These are phyloP conservation scores for Tripterygium wilfordii DNA, from an alignment of 177 flowering plant genomes.

Conservation along the genomic window DNA sequence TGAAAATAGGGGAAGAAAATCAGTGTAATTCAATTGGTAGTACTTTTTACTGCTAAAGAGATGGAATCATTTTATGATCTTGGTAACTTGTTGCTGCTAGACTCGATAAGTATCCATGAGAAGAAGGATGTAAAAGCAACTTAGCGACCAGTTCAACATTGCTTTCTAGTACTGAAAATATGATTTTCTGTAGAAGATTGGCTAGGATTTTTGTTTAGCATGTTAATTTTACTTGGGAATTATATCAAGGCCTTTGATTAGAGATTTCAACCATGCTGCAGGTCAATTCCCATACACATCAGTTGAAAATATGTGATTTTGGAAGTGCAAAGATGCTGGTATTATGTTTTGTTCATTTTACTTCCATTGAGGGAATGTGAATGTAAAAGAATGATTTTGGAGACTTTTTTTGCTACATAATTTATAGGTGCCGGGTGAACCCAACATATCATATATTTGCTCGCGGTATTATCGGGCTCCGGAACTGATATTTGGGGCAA, in stretches of 20 bases:
- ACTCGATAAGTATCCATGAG: neutral
- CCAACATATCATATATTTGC: constrained; percentile 95
- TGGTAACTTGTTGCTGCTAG: neutral
- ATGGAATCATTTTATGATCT: no score
- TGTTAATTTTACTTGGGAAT: no score
- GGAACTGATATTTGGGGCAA: constrained; percentile 95
- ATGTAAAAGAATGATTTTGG: neutral
- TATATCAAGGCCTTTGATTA: neutral
- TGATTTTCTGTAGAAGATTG: neutral
- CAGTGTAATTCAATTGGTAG: no score
- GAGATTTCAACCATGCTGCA: constrained; percentile 8
- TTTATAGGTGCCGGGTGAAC: constrained; percentile 86
- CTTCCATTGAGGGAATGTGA: neutral
- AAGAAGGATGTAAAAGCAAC: neutral
- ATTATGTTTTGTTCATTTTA: constrained; percentile 1
- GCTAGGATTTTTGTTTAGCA: no score
- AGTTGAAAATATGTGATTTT: constrained; percentile 22
- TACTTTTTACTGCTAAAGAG: no score
- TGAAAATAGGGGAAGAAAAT: no score
- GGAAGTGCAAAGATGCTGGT: constrained; percentile 23
- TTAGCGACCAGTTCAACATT: neutral
- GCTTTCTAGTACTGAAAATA: neutral
- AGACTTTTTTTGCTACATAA: constrained; percentile 3
- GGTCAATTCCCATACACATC: constrained; percentile 22
- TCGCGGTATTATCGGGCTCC: constrained; percentile 97